Conservation (phyloP, 148 eudicot genomes). For the Nepenthes mirabilis region DNA sequence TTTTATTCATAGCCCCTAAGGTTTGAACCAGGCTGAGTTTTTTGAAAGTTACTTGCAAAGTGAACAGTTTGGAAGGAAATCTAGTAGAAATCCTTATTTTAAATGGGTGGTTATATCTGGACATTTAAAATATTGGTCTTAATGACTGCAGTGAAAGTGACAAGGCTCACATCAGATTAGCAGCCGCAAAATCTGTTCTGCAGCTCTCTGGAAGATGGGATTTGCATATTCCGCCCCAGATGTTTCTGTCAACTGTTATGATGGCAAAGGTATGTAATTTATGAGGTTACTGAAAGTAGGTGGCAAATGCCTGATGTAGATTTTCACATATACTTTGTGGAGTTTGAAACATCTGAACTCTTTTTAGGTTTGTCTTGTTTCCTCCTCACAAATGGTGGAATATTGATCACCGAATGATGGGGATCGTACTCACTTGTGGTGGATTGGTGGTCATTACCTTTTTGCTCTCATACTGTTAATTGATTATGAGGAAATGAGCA, state of each 20-base stretch:
- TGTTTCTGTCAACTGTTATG: slow-evolving; percentile 51
- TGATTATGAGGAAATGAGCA: no score
- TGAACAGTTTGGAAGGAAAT: not conserved
- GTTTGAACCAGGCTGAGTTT: no score
- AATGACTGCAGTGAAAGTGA: slow-evolving; percentile 46
- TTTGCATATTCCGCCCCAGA: slow-evolving; percentile 57
- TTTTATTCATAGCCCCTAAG: no score
- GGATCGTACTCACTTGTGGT: no score
- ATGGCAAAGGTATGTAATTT: slow-evolving; percentile 55
- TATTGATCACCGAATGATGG: no score
- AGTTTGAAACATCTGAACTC: not conserved
- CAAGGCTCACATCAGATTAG: slow-evolving; percentile 46
- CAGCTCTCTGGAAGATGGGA: slow-evolving; percentile 91
- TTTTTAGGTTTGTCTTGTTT: no score
- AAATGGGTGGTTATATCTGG: no score
- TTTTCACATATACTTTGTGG: no score
- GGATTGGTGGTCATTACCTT: no score
- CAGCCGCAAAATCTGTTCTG: slow-evolving; percentile 82
- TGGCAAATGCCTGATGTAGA: not conserved
- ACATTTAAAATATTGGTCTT: slow-evolving; percentile 1
- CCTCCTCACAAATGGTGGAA: no score
- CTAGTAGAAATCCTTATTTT: no score
- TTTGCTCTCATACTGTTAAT: not conserved
- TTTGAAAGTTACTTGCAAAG: not conserved
- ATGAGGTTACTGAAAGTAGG: not conserved